A percentile compares a stretch with the other conserved stretches of the same genome.
phyloP scores from a whole-genome alignment of 2,329 filamentous ascomycete genomes.

The Bipolaris gigantea region DNA sequence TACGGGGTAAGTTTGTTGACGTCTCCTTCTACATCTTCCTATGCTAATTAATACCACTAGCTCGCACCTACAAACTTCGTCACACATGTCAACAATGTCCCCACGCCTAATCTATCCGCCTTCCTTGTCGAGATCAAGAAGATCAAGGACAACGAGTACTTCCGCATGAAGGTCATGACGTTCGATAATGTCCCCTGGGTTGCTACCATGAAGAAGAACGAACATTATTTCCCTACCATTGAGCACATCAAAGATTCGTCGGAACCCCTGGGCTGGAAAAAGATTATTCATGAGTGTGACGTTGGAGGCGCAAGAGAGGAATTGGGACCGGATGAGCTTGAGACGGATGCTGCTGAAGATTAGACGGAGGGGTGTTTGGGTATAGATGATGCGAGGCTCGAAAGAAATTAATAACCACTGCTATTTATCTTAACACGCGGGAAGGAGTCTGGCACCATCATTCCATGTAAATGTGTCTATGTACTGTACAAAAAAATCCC shows the following conservation, averaged over 20 bases:
- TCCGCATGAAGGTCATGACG: slow-evolving; percentile 94
- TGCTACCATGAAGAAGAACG: slow-evolving; percentile 99
- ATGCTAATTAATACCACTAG: slow-evolving; percentile 55
- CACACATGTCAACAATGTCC: slow-evolving; percentile 87
- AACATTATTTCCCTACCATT: slow-evolving; percentile 82
- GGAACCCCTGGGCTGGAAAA: slow-evolving; percentile 59
- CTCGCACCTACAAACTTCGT: slow-evolving; percentile 97
- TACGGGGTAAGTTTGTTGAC: slow-evolving; percentile 34
- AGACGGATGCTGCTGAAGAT: slow-evolving; percentile 30
- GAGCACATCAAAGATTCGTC: slow-evolving; percentile 63
- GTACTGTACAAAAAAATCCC: no score
- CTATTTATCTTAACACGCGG: no score
- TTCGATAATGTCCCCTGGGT: slow-evolving; percentile 99
- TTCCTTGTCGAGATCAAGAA: slow-evolving; percentile 81
- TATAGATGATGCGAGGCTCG: no score
- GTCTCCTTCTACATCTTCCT: slow-evolving; percentile 45
- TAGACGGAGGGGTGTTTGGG: not conserved
- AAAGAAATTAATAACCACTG: no score
- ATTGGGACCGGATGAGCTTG: slow-evolving; percentile 31
- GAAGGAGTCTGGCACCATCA: no score
- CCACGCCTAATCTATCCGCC: slow-evolving; percentile 77
- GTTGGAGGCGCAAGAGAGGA: slow-evolving; percentile 42
- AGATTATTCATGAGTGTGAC: slow-evolving; percentile 58
- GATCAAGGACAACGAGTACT: slow-evolving; percentile 97
- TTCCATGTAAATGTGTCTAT: no score